phyloP scores from a whole-genome alignment of 257 asterid genomes.

The Handroanthus guayacan region DNA sequence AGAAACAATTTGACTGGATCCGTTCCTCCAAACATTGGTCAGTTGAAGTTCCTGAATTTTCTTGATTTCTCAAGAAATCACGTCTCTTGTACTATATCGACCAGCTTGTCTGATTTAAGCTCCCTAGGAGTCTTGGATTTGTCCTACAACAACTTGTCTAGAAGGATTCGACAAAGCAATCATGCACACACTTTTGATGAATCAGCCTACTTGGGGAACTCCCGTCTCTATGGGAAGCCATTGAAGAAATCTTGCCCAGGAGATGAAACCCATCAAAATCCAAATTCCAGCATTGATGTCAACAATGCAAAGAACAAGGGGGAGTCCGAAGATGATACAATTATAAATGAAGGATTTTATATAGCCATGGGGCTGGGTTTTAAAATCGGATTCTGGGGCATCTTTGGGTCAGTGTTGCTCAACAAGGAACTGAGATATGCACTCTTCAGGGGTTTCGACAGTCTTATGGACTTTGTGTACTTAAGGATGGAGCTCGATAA shows the following conservation, averaged over 20 bases:
- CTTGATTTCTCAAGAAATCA: constrained; percentile 35
- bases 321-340: constrained; percentile 10
- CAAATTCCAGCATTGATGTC: not conserved
- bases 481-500: not conserved
- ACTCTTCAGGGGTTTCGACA: not conserved
- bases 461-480: not conserved
- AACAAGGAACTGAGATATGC: not conserved
- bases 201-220: constrained; percentile 15
- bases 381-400: constrained; percentile 30
- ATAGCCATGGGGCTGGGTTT: constrained; percentile 16
- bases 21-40: constrained; percentile 10
- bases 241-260: constrained; percentile 30
- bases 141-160: constrained; percentile 41
- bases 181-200: constrained; percentile 9
- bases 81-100: constrained; percentile 4
- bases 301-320: not conserved
- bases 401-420: constrained; percentile 3
- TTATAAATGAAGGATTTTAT: constrained; percentile 26
- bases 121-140: constrained; percentile 26
- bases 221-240: constrained; percentile 29
- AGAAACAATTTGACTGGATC: constrained; percentile 24
- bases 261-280: constrained; percentile 9
- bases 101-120: not conserved
- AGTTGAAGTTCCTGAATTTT: not conserved
- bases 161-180: constrained; percentile 30